These are phyloP conservation scores for Boletus insuetus DNA, from an alignment of 768 basidiomycete genomes.

Conservation along the genomic window DNA sequence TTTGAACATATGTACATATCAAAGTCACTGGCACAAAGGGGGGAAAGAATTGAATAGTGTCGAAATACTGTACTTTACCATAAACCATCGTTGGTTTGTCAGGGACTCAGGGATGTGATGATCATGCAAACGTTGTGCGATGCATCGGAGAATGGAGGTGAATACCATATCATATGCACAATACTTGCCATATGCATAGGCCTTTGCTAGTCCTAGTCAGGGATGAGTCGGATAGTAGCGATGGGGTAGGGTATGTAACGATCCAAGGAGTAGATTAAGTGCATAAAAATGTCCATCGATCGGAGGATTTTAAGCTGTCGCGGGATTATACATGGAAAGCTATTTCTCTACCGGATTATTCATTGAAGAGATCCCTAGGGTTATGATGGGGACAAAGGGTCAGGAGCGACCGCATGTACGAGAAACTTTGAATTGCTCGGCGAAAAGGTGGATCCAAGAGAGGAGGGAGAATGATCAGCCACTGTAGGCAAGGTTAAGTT, in stretches of 20 bases:
- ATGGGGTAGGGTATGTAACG: neutral
- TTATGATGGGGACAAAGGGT: neutral
- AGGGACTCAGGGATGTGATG: neutral
- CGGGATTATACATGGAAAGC: neutral
- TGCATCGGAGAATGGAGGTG: no score
- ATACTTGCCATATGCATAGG: no score
- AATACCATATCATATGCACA: no score
- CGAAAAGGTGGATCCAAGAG: neutral
- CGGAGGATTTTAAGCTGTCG: neutral
- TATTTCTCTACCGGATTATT: neutral
- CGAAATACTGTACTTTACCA: neutral
- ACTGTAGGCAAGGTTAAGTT: neutral
- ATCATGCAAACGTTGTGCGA: no score
- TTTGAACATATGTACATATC: neutral
- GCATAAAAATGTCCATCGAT: neutral
- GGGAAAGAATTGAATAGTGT: no score
- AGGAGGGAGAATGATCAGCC: neutral
- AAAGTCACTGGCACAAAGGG: no score
- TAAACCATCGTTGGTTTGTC: neutral
- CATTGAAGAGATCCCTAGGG: neutral
- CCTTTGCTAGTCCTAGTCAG: neutral
- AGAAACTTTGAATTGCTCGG: neutral
- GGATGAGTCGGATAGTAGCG: neutral
- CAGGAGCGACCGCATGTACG: neutral
- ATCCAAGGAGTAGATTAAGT: neutral